Base-by-base conservation (phyloP, 768 basidiomycete species). In the Russula brevipes region DNA sequence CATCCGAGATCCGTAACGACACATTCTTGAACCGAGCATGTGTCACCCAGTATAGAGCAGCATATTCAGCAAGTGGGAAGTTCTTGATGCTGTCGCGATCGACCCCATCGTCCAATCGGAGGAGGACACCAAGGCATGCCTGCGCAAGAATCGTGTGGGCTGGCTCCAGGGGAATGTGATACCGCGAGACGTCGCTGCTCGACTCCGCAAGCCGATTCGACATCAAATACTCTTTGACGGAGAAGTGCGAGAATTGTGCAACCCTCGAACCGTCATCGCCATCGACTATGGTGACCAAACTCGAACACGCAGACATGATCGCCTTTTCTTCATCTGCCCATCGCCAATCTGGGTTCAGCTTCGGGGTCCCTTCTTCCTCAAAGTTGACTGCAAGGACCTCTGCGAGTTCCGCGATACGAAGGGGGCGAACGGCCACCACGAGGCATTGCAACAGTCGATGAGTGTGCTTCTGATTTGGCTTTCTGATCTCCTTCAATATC, bases 381-480 rank as follows among this genome's bases (percentile, higher is more conserved):
- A 55, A 55, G 54, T 42, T 41, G 9, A 55, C 39, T 9, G 41
- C 41, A 31, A 55, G 8, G 16, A 55, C 19, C 10, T 51, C 51
- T 30, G 59, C 50, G 2, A 53, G 50, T 35, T 59, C 59, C 11
- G 31, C 49, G 11, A 59, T 33, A 4, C 41, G 49, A 33, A 59
- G 41, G 5, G 59, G 59, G 10, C 33, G 59, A 24, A 33, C 16
- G 19, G 50, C 51, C 4, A 51, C 49, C 12, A 16, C 30, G 17
- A 59, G 50, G 14, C 50, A 59, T 45, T 59, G 59, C 3, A 59
- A 5, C 16, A 59, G 50, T 14, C 39, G 59, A 33, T 51, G 30
- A 17, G 59, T 51, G 14, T 36, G 39, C 9, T 30, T 6, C 31
- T 17, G 33, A 10, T 45, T 59, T 1, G 51, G 1, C 24, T 53